These are phyloP conservation scores for Trypanosoma conorhini DNA, from an alignment of 208 protist species.

Conservation along the genomic window DNA sequence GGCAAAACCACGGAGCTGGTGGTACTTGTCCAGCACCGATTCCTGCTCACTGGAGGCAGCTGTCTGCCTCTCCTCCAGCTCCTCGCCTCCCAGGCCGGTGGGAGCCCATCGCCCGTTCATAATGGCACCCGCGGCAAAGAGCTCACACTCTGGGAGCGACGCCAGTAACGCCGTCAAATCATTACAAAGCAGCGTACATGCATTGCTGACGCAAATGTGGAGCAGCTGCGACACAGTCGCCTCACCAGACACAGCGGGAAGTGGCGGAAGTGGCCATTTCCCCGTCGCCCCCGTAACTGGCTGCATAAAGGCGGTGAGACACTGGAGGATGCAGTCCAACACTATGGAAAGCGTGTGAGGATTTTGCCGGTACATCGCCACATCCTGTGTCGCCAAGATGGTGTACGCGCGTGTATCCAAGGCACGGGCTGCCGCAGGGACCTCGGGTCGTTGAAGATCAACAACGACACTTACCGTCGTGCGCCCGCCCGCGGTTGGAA, in stretches of 20 bases:
- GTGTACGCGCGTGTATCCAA: slow-evolving; percentile 57
- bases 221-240: slow-evolving; percentile 63
- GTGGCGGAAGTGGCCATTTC: slow-evolving; percentile 60
- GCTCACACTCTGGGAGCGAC: slow-evolving; percentile 37
- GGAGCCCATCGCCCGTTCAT: slow-evolving; percentile 5
- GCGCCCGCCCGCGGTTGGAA: slow-evolving; percentile 33
- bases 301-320: slow-evolving; percentile 37
- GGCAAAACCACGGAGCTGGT: slow-evolving; percentile 41
- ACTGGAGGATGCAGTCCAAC: slow-evolving; percentile 50
- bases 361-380: slow-evolving; percentile 62
- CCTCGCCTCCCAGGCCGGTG: neutral
- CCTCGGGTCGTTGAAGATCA: slow-evolving; percentile 25
- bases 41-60: neutral
- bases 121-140: neutral
- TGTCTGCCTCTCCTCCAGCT: slow-evolving; percentile 5
- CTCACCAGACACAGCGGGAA: slow-evolving; percentile 56
- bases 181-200: slow-evolving; percentile 51
- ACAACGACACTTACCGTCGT: slow-evolving; percentile 11
- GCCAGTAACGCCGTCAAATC: slow-evolving; percentile 54
- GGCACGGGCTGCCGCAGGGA: slow-evolving; percentile 33
- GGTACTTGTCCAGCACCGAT: slow-evolving; percentile 19
- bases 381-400: slow-evolving; percentile 52
- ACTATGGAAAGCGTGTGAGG: slow-evolving; percentile 49
- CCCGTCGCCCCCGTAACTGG: slow-evolving; percentile 31
- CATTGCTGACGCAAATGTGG: slow-evolving; percentile 77